Base-by-base conservation (phyloP, 257 asterid species). In the Hygrophila difformis region DNA sequence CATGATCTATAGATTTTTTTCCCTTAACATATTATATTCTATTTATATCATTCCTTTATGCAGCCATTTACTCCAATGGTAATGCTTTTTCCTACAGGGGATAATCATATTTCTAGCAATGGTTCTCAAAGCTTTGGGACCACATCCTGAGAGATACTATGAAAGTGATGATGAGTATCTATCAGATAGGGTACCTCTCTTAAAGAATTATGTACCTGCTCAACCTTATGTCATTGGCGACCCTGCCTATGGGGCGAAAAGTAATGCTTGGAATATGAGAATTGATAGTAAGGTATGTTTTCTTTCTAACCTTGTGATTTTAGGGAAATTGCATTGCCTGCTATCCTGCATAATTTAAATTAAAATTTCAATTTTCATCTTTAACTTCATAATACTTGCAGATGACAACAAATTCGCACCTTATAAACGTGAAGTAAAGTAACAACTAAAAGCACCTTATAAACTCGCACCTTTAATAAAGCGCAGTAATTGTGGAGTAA, bases 81-180 rank as follows among this genome's bases (percentile, higher is more conserved):
- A 40, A 47, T 40, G 16, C 23, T 40, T 29, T 56, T 44, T 53
- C 49, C 47, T 48, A 53, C 82, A 89, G 97, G 96, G 78, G 19
- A 26, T 82, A 50, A 73, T 84, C 59, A 47, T 89, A 53, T 47
- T 89, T 52, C 50, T 85, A 56, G 93, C 96, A 39, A 77, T 76
- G 74, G 65, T 82, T 66, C 94, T 89, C 23, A 89, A 80, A 80
- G 96, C 93, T 51, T 64, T 85, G 62, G 93, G 94, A 64, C 81
- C 96, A 53, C 71, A 75, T 63, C 39, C 66, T 31, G 93, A 75
- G 70, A 85, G 75, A 52, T 79, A 66, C 70, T 89, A 85, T 59
- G 96, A 82, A 59, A 89, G 96, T 57, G 98, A 85, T 68, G 98
- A 89, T 60, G 98, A 89, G 17, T 77, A 75, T 46, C 60, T 47